Conservation (phyloP, 2,329 filamentous ascomycete genomes). For the Epichloe gansuensis region DNA sequence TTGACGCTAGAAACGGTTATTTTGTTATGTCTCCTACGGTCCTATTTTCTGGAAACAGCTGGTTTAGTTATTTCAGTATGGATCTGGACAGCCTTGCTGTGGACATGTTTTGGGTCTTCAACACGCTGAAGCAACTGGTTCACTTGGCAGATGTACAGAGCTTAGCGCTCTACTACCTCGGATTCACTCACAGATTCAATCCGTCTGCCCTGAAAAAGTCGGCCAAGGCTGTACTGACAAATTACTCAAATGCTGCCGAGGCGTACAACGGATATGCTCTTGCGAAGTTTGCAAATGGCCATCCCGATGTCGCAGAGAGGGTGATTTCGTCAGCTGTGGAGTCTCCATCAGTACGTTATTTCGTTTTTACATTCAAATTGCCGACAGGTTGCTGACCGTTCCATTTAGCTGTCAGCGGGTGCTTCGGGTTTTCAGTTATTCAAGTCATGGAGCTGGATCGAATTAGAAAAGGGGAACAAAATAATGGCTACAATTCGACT, state of each 20-base stretch:
- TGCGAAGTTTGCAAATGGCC: constrained; percentile 50
- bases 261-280: constrained; percentile 73
- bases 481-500: constrained; percentile 24
- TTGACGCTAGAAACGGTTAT: constrained; percentile 17
- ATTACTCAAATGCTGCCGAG: constrained; percentile 45
- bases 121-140: constrained; percentile 45
- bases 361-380: background rate
- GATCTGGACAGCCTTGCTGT: constrained; percentile 14
- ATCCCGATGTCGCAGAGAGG: constrained; percentile 43
- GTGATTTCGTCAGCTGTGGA: constrained; percentile 54
- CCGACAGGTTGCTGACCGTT: constrained; percentile 1
- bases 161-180: constrained; percentile 58
- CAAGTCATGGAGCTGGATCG: constrained; percentile 55
- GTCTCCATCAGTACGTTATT: constrained; percentile 18
- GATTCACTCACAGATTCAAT: constrained; percentile 45
- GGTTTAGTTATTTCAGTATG: constrained; percentile 30
- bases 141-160: constrained; percentile 20
- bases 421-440: constrained; percentile 31
- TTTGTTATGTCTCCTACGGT: constrained; percentile 32
- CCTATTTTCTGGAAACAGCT: constrained; percentile 33
- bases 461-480: constrained; percentile 32
- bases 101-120: constrained; percentile 36
- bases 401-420: constrained; percentile 9
- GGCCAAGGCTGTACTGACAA: constrained; percentile 63
- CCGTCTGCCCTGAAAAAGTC: constrained; percentile 48